These are phyloP conservation scores for Amanita brunnescens DNA, from an alignment of 768 basidiomycete species.

Conservation along the genomic window DNA sequence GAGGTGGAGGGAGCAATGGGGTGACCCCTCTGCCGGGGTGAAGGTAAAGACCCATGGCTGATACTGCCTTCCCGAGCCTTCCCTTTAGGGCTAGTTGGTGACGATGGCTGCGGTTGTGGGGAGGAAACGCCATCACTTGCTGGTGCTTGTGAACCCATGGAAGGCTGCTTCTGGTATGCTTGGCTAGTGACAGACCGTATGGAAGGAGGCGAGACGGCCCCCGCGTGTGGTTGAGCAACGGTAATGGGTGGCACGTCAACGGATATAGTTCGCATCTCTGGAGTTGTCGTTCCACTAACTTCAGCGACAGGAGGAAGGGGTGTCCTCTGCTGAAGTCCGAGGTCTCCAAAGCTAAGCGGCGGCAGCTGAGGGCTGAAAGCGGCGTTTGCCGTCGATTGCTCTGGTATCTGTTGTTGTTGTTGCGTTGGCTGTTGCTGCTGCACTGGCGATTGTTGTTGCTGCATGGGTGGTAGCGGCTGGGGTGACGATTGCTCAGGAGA, in stretches of 20 bases:
- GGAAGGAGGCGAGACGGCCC: neutral
- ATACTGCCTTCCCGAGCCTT: neutral
- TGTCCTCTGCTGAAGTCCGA: constrained; percentile 17
- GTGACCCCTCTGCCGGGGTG: constrained; percentile 1
- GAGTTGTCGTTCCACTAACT: constrained; percentile 24
- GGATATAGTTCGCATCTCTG: constrained; percentile 15
- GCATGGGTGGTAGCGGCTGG: neutral
- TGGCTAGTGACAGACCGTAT: neutral
- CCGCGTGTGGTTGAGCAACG: neutral
- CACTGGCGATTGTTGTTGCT: neutral
- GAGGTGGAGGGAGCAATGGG: constrained; percentile 3
- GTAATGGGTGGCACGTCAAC: constrained; percentile 12
- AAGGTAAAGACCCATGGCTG: neutral
- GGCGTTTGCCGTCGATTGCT: constrained; percentile 5
- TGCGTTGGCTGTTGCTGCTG: constrained; percentile 7
- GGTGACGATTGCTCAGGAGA: constrained; percentile 1
- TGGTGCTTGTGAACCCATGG: neutral
- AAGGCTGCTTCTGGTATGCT: neutral
- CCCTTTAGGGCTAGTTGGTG: neutral
- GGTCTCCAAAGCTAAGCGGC: constrained; percentile 39
- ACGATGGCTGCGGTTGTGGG: neutral
- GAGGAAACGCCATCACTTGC: neutral
- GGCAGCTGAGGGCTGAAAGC: constrained; percentile 46
- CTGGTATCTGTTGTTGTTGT: constrained; percentile 6
- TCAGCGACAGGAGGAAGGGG: constrained; percentile 65